These are phyloP conservation scores for Ganoderma sp. DNA, from an alignment of 1,284 basidiomycete species.

Conservation along the genomic window DNA sequence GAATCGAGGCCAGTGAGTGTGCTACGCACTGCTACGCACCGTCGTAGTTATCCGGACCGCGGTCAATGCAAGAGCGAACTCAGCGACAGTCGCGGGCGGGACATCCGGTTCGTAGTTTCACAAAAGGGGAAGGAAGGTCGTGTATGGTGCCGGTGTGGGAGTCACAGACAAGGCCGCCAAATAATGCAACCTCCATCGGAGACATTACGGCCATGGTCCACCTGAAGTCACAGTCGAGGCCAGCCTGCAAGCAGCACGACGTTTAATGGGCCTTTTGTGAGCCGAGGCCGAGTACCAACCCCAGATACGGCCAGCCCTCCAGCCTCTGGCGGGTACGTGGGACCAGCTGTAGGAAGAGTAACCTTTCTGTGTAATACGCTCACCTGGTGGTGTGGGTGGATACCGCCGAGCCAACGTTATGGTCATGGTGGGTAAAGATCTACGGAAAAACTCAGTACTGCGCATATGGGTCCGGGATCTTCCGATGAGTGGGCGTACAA, in stretches of 20 bases:
- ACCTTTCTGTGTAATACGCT: constrained; percentile 32
- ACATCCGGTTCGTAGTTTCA: constrained; percentile 37
- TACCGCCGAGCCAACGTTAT: constrained; percentile 36
- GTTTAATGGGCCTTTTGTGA: not conserved
- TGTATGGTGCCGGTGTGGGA: constrained; percentile 45
- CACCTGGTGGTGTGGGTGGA: constrained; percentile 42
- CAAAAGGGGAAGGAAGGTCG: constrained; percentile 4
- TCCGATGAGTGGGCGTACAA: constrained; percentile 30
- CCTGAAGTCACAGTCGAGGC: constrained; percentile 52
- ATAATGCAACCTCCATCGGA: constrained; percentile 50
- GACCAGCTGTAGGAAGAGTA: constrained; percentile 39
- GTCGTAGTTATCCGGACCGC: constrained; percentile 47
- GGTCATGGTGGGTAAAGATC: constrained; percentile 40
- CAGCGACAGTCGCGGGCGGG: constrained; percentile 45
- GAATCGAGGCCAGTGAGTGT: not conserved
- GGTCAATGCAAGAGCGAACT: constrained; percentile 46
- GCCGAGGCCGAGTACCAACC: constrained; percentile 32
- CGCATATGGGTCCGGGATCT: not conserved
- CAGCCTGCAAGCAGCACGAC: constrained; percentile 38
- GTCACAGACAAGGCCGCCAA: constrained; percentile 52
- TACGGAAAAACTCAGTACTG: constrained; percentile 17
- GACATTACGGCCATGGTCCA: constrained; percentile 45
- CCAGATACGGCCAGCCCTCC: constrained; percentile 49
- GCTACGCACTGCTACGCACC: constrained; percentile 39
- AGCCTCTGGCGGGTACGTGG: constrained; percentile 44